These are phyloP conservation scores for Alternaria consortialis DNA, from an alignment of 2,329 filamentous ascomycete species.

Conservation along the genomic window DNA sequence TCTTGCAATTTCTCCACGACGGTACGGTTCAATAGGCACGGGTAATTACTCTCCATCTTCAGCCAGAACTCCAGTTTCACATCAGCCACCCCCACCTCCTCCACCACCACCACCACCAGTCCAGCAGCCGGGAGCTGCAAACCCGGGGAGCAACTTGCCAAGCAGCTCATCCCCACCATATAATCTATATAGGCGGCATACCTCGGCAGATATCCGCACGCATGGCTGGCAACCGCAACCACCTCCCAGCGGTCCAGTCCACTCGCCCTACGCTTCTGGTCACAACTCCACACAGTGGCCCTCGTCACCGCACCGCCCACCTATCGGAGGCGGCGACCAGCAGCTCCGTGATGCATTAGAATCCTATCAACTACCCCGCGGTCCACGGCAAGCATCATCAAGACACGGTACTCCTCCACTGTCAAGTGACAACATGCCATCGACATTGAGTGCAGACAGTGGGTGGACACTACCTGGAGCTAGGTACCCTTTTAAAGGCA, in stretches of 20 bases:
- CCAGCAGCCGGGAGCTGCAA: constrained; percentile 68
- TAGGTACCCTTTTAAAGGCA: constrained; percentile 58
- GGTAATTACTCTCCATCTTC: constrained; percentile 74
- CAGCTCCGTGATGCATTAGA: constrained; percentile 72
- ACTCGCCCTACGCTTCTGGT: constrained; percentile 73
- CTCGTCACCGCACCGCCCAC: constrained; percentile 66
- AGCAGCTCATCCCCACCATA: constrained; percentile 64
- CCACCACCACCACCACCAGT: constrained; percentile 62
- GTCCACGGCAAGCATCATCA: constrained; percentile 59
- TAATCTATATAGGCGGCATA: constrained; percentile 84
- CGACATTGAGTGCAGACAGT: constrained; percentile 61
- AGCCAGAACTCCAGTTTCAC: constrained; percentile 74
- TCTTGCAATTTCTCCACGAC: constrained; percentile 77
- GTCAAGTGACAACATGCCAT: constrained; percentile 59
- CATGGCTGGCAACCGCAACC: constrained; percentile 69
- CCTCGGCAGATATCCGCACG: constrained; percentile 89
- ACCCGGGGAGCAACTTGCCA: constrained; percentile 47
- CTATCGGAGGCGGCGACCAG: constrained; percentile 68
- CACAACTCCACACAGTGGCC: constrained; percentile 71
- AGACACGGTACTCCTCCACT: constrained; percentile 65
- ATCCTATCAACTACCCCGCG: constrained; percentile 71
- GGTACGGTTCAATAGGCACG: constrained; percentile 87
- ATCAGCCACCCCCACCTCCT: constrained; percentile 67
- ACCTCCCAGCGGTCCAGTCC: constrained; percentile 54
- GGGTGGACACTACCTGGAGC: constrained; percentile 65